Evolutionary conservation across 2,329 filamentous ascomycete genomes (phyloP), one percentile per base, ranked within the genome.

Genomic region (Ophiostoma triangulosporum): DNA sequence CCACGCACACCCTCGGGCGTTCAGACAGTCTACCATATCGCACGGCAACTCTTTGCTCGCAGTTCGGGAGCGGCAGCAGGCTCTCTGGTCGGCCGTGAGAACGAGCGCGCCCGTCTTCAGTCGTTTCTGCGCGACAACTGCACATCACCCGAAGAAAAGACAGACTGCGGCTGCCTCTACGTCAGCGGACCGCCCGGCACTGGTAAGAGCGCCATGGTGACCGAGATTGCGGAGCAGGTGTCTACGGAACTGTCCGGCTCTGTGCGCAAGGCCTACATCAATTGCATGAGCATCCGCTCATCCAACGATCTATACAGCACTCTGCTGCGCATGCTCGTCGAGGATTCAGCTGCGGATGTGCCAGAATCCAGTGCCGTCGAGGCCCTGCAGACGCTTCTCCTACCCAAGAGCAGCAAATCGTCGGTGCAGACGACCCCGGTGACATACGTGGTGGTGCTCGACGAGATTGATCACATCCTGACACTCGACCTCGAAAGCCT

Each of bases 141-240:
- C 20, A 32, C 53, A 6, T 17, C 40, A 8, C 6, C 35, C 32
- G 22, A 60, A 5, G 72, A 77, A 8, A 67, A 77, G 17, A 73
- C 72, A 11, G 78, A 76, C 3, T 82, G 83, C 52, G 89, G 90
- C 52, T 97, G 91, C 64, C 77, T 95, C 51, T 98, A 98, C 65
- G 84, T 98, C 60, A 96, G 90, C 61, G 93, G 93, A 0, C 93
- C 93, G 4, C 93, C 93, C 2, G 93, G 93, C 11, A 98, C 93
- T 0, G 93, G 93, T 53, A 98, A 98, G 71, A 97, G 90, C 66
- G 93, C 93, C 29, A 84, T 97, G 73, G 81, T 97, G 57, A 83
- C 83, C 58, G 84, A 94, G 64, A 79, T 95, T 50, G 85, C 85
- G 48, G 71, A 79, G 48, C 73, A 80, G 43, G 69, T 84, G 49